A percentile compares a stretch with the other conserved stretches of the same genome.
phyloP scores from a whole-genome alignment of 2,329 filamentous ascomycete genomes.

The Fusarium sp. region DNA sequence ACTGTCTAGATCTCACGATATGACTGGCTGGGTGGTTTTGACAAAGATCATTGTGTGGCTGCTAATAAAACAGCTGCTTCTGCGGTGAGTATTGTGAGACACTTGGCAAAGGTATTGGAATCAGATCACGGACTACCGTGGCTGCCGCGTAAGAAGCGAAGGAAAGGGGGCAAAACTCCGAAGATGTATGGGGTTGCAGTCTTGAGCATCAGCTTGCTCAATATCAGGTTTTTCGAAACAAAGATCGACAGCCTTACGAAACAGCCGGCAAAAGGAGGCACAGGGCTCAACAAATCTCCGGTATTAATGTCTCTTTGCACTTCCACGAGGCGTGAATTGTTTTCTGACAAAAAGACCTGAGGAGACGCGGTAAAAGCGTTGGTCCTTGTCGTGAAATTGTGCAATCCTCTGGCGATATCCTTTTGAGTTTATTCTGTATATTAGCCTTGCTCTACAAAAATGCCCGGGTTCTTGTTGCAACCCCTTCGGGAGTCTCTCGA shows the following conservation, averaged over 20 bases:
- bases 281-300: background rate
- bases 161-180: constrained; percentile 7
- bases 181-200: constrained; percentile 10
- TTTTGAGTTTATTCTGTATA: background rate
- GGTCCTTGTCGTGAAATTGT: background rate
- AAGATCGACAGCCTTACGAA: constrained; percentile 3
- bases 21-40: constrained; percentile 19
- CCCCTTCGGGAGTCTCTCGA: background rate
- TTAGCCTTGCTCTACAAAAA: background rate
- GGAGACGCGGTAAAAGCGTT: background rate
- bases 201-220: constrained; percentile 1
- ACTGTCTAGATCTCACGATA: constrained; percentile 23
- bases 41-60: constrained; percentile 26
- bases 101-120: constrained; percentile 13
- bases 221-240: constrained; percentile 16
- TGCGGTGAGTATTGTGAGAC: constrained; percentile 25
- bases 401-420: background rate
- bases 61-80: constrained; percentile 11
- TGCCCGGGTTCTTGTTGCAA: background rate
- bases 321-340: background rate
- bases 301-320: background rate
- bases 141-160: background rate
- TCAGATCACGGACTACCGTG: constrained; percentile 2
- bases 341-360: background rate
- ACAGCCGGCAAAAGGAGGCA: background rate